A percentile compares a stretch with the other conserved stretches of the same genome.
phyloP scores from a whole-genome alignment of 1,139 yeast species.

The Candida anutae region DNA sequence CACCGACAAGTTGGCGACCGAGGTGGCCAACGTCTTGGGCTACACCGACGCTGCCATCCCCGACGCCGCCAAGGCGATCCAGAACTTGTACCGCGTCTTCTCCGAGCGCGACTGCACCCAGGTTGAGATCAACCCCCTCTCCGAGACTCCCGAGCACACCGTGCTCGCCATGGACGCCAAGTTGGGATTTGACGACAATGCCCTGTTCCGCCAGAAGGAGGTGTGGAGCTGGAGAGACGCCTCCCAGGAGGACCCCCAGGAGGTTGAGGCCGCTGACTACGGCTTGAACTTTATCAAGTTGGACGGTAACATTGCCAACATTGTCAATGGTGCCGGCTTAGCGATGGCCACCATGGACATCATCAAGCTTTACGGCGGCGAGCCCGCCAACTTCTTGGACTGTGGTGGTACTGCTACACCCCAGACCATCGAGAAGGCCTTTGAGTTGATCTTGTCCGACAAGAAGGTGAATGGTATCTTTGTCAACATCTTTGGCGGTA shows the following conservation, averaged over 20 bases:
- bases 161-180: constrained; percentile 99
- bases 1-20: constrained; percentile 65
- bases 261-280: constrained; percentile 82
- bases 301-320: constrained; percentile 97
- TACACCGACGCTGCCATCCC: constrained; percentile 72
- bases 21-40: constrained; percentile 75
- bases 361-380: constrained; percentile 96
- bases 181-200: constrained; percentile 97
- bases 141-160: constrained; percentile 84
- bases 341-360: constrained; percentile 99
- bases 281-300: constrained; percentile 95
- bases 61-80: constrained; percentile 82
- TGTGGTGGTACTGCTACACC: constrained; percentile 99
- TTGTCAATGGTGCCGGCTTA: constrained; percentile 99
- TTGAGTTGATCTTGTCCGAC: constrained; percentile 86
- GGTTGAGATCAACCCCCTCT: constrained; percentile 96
- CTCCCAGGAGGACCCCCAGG: constrained; percentile 97
- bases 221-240: constrained; percentile 91
- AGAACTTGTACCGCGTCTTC: constrained; percentile 84
- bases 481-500: constrained; percentile 98
- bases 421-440: constrained; percentile 94
- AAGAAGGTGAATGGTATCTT: constrained; percentile 89
- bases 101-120: constrained; percentile 92
- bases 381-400: constrained; percentile 98
- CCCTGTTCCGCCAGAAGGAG: constrained; percentile 89